A percentile compares a stretch with the other conserved stretches of the same genome.
phyloP scores from a whole-genome alignment of 441 rosid species.

The Erodium trifolium region DNA sequence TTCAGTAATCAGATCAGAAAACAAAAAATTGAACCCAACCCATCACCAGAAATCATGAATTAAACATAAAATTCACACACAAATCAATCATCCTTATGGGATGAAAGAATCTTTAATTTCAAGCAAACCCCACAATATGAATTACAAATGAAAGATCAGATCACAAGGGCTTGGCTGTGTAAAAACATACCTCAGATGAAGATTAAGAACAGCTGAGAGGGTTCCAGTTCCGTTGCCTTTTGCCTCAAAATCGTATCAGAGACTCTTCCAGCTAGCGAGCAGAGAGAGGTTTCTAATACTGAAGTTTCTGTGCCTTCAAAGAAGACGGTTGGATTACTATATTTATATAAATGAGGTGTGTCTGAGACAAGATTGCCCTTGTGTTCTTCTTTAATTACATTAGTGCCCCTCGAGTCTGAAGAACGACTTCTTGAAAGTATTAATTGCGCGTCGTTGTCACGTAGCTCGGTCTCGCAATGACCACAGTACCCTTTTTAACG shows the following conservation, averaged over 20 bases:
- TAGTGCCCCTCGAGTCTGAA: not conserved
- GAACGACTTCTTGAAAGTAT: no score
- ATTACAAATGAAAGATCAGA: not conserved
- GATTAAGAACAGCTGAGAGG: no score
- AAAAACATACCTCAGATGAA: not conserved
- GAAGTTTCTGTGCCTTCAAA: not conserved
- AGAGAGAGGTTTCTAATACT: not conserved
- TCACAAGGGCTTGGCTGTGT: not conserved
- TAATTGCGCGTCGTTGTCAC: no score
- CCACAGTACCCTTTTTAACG: no score
- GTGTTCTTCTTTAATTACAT: not conserved
- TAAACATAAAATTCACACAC: not conserved
- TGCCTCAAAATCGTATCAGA: not conserved
- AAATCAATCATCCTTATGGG: no score
- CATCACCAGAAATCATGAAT: not conserved
- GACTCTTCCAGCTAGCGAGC: not conserved
- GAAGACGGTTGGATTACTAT: not conserved
- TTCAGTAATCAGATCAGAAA: not conserved
- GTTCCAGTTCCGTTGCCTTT: no score
- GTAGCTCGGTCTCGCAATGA: no score
- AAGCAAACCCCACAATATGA: not conserved
- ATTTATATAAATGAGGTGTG: not conserved
- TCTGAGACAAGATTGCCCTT: not conserved
- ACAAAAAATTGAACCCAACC: slow-evolving; percentile 1
- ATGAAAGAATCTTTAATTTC: not conserved